A percentile compares a stretch with the other conserved stretches of the same genome.
Evolutionary conservation across 176 grass and related monocot genomes (phyloP).

Genomic region (Cenchrus purpureus): DNA sequence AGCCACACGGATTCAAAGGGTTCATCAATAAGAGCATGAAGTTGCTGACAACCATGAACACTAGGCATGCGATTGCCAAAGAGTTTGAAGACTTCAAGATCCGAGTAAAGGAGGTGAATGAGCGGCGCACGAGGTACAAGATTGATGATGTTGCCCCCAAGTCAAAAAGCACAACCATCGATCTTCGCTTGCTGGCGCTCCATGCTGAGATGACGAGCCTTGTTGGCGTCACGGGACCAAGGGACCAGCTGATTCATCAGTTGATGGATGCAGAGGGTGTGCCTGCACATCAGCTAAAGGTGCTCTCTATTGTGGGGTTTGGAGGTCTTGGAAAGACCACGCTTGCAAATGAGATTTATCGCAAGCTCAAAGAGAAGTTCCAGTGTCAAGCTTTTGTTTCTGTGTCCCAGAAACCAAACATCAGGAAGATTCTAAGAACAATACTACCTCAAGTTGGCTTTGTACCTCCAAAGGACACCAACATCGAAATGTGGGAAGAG

Average conservation of each 20-base stretch:
- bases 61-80: not conserved
- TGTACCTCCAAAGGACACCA: too few relatives aligned
- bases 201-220: not conserved
- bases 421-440: too few relatives aligned
- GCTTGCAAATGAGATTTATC: not conserved
- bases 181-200: not conserved
- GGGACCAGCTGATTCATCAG: not conserved
- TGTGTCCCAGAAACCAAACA: too few relatives aligned
- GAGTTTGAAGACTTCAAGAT: not conserved
- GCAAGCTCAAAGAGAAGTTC: too few relatives aligned
- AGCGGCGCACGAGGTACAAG: conserved; percentile 29
- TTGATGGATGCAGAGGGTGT: not conserved
- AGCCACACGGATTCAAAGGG: not conserved
- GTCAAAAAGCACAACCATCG: not conserved
- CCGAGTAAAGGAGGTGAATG: not conserved
- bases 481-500: too few relatives aligned
- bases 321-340: conserved; percentile 1
- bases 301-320: not conserved
- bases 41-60: not conserved
- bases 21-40: not conserved
- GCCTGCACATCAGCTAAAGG: not conserved
- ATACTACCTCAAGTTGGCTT: too few relatives aligned
- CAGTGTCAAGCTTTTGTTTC: too few relatives aligned
- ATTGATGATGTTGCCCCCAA: not conserved
- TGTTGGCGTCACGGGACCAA: not conserved